Evolutionary conservation across 2,329 filamentous ascomycete species (phyloP).

Genomic region (Aspergillus vadensis): DNA sequence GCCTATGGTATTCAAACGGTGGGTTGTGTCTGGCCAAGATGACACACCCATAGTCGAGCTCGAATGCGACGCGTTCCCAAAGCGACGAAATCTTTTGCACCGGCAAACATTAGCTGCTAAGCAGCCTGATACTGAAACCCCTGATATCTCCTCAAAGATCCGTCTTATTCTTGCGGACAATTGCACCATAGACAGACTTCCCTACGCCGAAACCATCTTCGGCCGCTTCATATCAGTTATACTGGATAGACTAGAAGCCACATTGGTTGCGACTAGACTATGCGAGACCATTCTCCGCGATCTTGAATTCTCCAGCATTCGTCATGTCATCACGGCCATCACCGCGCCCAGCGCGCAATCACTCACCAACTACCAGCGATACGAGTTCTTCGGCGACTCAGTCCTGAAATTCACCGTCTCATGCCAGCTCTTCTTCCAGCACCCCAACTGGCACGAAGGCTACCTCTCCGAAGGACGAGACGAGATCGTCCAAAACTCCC

Average conservation of each 20-base stretch:
- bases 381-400: slow-evolving; percentile 86
- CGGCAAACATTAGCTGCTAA: slow-evolving; percentile 12
- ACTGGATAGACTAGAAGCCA: slow-evolving; percentile 66
- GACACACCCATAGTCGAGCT: slow-evolving; percentile 20
- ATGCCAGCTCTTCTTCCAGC: slow-evolving; percentile 62
- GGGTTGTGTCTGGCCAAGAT: slow-evolving; percentile 20
- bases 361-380: slow-evolving; percentile 71
- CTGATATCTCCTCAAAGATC: slow-evolving; percentile 18
- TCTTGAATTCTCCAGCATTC: slow-evolving; percentile 57
- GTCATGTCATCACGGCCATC: slow-evolving; percentile 68
- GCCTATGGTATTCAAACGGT: slow-evolving; percentile 28
- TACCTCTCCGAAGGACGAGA: slow-evolving; percentile 71
- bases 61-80: slow-evolving; percentile 31
- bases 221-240: slow-evolving; percentile 71
- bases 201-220: slow-evolving; percentile 50
- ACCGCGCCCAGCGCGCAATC: slow-evolving; percentile 64
- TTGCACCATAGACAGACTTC: slow-evolving; percentile 46
- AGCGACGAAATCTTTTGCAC: slow-evolving; percentile 32
- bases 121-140: slow-evolving; percentile 9
- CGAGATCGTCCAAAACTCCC: slow-evolving; percentile 70
- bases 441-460: slow-evolving; percentile 73
- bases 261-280: slow-evolving; percentile 64
- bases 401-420: slow-evolving; percentile 75
- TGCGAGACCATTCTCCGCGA: slow-evolving; percentile 56
- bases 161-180: slow-evolving; percentile 24